These are phyloP conservation scores for Garcia nutans DNA, from an alignment of 345 rosid species.

Conservation along the genomic window DNA sequence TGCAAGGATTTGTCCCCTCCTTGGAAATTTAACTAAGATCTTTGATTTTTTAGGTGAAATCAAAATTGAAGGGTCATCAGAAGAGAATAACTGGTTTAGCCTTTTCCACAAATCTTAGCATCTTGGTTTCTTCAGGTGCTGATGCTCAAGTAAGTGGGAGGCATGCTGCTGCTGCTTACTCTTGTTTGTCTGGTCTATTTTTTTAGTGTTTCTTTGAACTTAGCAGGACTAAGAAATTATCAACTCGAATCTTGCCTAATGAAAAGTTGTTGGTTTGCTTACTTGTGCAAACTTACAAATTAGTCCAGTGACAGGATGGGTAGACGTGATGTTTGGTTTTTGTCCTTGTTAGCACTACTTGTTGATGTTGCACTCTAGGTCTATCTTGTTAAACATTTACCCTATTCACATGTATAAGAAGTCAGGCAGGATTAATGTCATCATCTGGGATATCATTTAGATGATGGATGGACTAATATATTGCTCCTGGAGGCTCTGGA, in stretches of 20 bases:
- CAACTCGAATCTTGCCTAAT: not conserved
- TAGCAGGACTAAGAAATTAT: not conserved
- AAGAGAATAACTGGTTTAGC: slow-evolving; percentile 82
- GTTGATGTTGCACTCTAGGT: not conserved
- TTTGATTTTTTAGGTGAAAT: slow-evolving; percentile 55
- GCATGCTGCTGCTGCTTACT: not conserved
- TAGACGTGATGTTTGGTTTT: not conserved
- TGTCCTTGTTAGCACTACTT: not conserved
- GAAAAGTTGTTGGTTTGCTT: not conserved
- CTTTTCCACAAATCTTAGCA: slow-evolving; percentile 64
- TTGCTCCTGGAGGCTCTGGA: not conserved
- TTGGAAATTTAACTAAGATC: not conserved
- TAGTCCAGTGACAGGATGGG: not conserved
- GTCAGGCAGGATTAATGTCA: not conserved
- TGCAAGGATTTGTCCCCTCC: not conserved
- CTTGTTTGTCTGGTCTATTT: not conserved
- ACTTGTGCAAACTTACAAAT: not conserved
- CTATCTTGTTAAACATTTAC: not conserved
- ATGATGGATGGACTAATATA: not conserved
- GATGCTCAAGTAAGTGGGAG: slow-evolving; percentile 75
- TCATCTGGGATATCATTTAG: not conserved
- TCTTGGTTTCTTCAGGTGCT: slow-evolving; percentile 91
- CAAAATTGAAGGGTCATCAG: slow-evolving; percentile 85
- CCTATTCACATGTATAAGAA: not conserved
- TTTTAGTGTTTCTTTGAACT: not conserved